These are phyloP conservation scores for Coemansia linderi DNA, from an alignment of 371 early-diverging fungal species.

Conservation along the genomic window DNA sequence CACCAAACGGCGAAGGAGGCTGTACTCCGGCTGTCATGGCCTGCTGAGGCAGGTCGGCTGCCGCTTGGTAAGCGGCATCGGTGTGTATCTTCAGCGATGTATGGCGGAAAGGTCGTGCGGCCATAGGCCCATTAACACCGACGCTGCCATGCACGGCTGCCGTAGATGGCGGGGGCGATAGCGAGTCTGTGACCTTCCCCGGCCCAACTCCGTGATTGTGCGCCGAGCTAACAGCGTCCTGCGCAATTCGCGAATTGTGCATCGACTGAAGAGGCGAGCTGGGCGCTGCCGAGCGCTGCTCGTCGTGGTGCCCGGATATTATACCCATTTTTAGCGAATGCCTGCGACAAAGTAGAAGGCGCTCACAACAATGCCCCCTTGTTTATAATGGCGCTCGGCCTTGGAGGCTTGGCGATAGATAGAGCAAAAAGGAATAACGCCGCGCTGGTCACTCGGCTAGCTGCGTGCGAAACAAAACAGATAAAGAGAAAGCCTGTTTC, in stretches of 20 bases:
- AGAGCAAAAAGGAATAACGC: conserved; percentile 2
- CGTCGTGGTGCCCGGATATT: conserved; percentile 24
- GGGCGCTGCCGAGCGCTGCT: conserved; percentile 7
- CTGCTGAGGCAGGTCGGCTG: conserved; percentile 24
- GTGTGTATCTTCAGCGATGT: conserved; percentile 39
- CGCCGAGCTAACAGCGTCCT: not conserved
- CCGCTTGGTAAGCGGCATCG: conserved; percentile 23
- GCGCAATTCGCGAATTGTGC: conserved; percentile 11
- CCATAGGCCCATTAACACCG: conserved; percentile 1
- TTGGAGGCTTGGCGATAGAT: conserved; percentile 5
- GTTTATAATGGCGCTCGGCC: conserved; percentile 9
- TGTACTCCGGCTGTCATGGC: conserved; percentile 40
- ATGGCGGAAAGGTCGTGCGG: conserved; percentile 21
- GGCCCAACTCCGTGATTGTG: not conserved
- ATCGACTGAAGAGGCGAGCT: conserved; percentile 6
- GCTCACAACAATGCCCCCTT: not conserved
- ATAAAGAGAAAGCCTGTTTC: conserved; percentile 1
- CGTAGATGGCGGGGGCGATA: conserved; percentile 11
- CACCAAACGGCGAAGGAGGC: conserved; percentile 24
- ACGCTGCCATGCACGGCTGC: conserved; percentile 4
- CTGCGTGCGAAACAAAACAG: not conserved
- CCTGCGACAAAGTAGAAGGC: not conserved
- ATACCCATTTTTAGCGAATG: conserved; percentile 27
- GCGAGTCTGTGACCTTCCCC: conserved; percentile 4
- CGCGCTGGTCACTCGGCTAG: conserved; percentile 3